A percentile compares a stretch with the other conserved stretches of the same genome.
Conservation (phyloP, 306 rosid species). For the Quercus suber region DNA sequence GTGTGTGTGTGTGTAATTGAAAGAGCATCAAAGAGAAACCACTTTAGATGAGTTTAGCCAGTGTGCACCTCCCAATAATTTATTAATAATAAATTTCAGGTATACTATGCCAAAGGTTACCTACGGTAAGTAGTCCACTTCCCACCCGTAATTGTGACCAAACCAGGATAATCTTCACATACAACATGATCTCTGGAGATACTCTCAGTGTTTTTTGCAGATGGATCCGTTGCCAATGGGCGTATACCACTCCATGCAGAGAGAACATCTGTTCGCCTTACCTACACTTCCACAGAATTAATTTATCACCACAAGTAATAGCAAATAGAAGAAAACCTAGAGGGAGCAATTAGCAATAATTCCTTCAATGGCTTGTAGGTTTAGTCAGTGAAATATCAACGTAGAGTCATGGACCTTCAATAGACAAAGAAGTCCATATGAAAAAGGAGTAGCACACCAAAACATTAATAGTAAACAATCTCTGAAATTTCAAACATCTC, state of each 20-base stretch:
- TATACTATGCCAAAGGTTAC: constrained; percentile 39
- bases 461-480: neutral
- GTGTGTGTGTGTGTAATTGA: neutral
- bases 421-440: neutral
- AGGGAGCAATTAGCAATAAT: constrained; percentile 18
- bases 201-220: constrained; percentile 84
- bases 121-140: constrained; percentile 99
- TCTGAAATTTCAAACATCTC: neutral
- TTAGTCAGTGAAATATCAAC: neutral
- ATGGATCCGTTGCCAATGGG: constrained; percentile 87
- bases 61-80: constrained; percentile 28
- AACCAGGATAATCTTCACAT: constrained; percentile 94
- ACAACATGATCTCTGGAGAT: constrained; percentile 98
- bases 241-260: constrained; percentile 99
- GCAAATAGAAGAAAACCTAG: constrained; percentile 15
- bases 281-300: constrained; percentile 48
- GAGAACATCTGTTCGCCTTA: constrained; percentile 89
- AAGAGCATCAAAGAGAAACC: neutral
- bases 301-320: constrained; percentile 28
- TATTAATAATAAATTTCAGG: constrained; percentile 17
- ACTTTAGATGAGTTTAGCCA: neutral
- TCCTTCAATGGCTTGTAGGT: neutral
- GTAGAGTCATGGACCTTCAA: neutral
- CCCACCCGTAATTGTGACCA: constrained; percentile 98
- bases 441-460: neutral